Base-by-base conservation (phyloP, 2,329 filamentous ascomycete species). In the Paecilomyces dactylethromorphus region DNA sequence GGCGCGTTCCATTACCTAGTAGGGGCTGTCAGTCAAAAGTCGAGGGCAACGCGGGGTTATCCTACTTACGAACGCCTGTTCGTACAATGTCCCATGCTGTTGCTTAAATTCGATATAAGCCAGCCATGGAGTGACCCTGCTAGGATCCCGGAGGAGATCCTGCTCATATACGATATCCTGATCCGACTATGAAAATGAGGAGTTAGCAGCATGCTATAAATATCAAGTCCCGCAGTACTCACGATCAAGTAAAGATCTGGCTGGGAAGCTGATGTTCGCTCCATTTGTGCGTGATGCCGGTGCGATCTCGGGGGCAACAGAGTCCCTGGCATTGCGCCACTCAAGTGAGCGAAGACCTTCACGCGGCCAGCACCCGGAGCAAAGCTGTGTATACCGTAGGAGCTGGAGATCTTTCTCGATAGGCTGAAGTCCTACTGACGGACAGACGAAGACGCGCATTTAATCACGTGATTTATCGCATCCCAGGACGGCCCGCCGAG, bases 101-200 rank as follows among this genome's bases (percentile, higher is more conserved):
- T 86, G 79, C 78, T 99, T 99, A 82, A 90, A 92, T 65, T 91
- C 87, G 72, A 93, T 90, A 76, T 97, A 99, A 65, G 91, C 87
- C 59, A 99, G 84, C 94, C 94, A 99, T 69, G 94, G 92, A 76
- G 93, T 95, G 65, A 93, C 86, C 73, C 87, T 94, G 68, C 88
- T 89, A 8, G 87, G 85, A 69, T 95, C 91, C 66, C 92, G 90
- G 64, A 94, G 80, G 61, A 97, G 87, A 74, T 99, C 94, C 77
- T 97, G 92, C 78, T 99, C 95, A 81, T 97, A 99, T 61, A 96
- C 85, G 58, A 90, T 88, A 78, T 99, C 94, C 78, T 95, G 91
- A 71, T 92, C 90, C 67, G 87, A 83, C 85, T 93, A 74, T 64
- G 76, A 67, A 65, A 68, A 67, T 33, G 77, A 72, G 63, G 71